Percentiles rank a stretch among this genome's conserved stretches.
phyloP scores from a whole-genome alignment of 2,329 filamentous ascomycete species.

The Colletotrichum sp. region DNA sequence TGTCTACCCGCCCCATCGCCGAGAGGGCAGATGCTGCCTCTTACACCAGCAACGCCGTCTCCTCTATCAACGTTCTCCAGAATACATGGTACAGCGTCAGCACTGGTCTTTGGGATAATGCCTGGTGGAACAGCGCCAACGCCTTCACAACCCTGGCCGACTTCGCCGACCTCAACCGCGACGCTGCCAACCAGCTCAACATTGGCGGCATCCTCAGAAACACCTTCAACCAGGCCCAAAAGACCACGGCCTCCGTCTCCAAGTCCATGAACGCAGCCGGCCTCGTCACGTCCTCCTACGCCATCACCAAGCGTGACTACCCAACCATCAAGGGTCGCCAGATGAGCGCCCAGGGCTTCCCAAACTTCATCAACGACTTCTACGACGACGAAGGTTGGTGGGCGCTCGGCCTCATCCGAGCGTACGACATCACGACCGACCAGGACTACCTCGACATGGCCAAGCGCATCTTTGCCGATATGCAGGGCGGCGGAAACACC shows the following conservation, averaged over 20 bases:
- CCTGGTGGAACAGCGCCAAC: conserved; percentile 79
- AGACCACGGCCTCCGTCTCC: conserved; percentile 35
- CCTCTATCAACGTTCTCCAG: conserved; percentile 53
- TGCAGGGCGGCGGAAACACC: conserved; percentile 51
- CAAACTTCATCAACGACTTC: conserved; percentile 54
- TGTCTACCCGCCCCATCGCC: conserved; percentile 16
- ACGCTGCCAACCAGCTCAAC: conserved; percentile 39
- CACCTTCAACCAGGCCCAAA: conserved; percentile 52
- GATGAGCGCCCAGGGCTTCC: conserved; percentile 28
- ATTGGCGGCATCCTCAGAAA: conserved; percentile 46
- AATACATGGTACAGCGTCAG: conserved; percentile 61
- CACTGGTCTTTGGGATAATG: conserved; percentile 67
- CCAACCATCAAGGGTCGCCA: conserved; percentile 32
- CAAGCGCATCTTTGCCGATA: conserved; percentile 60
- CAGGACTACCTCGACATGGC: conserved; percentile 58
- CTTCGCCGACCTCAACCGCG: conserved; percentile 41
- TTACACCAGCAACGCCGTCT: conserved; percentile 37
- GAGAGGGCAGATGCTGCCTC: conserved; percentile 8
- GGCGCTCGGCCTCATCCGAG: conserved; percentile 62
- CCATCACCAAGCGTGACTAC: conserved; percentile 28
- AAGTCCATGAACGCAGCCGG: conserved; percentile 42
- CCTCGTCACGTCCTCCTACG: conserved; percentile 42
- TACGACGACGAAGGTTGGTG: conserved; percentile 71
- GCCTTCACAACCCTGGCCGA: conserved; percentile 67
- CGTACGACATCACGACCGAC: conserved; percentile 59